phyloP scores from a whole-genome alignment of 495 filamentous ascomycete species.

The Penicillium fimorum region DNA sequence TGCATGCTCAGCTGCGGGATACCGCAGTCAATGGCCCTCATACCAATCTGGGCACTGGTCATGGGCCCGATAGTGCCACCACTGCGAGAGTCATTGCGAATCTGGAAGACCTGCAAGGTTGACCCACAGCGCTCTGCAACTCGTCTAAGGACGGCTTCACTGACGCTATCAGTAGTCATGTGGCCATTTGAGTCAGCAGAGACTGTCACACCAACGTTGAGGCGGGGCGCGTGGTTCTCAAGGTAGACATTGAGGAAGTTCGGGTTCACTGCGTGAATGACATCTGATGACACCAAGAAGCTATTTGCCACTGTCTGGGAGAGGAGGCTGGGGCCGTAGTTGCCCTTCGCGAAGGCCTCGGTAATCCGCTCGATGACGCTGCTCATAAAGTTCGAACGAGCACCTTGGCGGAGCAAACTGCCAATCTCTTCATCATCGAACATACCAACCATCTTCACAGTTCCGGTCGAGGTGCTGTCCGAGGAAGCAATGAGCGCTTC shows the following conservation, averaged over 20 bases:
- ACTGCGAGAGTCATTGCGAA: conserved; percentile 81
- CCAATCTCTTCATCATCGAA: conserved; percentile 98
- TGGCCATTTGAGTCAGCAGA: conserved; percentile 88
- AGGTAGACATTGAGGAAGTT: conserved; percentile 85
- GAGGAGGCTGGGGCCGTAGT: conserved; percentile 64
- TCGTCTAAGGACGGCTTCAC: conserved; percentile 69
- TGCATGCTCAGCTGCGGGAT: conserved; percentile 96
- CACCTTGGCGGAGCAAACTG: conserved; percentile 84
- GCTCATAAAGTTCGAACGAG: conserved; percentile 81
- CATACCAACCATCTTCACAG: conserved; percentile 81
- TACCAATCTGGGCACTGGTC: conserved; percentile 75
- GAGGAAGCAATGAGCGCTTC: conserved; percentile 75
- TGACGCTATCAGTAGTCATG: conserved; percentile 86
- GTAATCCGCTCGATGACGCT: conserved; percentile 74
- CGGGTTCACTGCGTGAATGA: conserved; percentile 92
- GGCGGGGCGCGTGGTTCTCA: conserved; percentile 74
- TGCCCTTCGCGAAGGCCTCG: conserved; percentile 58
- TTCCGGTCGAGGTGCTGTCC: conserved; percentile 48
- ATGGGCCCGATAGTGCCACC: conserved; percentile 97
- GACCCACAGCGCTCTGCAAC: conserved; percentile 68
- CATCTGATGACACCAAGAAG: conserved; percentile 90
- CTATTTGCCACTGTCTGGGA: conserved; percentile 87
- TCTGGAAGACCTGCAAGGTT: conserved; percentile 86
- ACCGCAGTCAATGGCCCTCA: conserved; percentile 84
- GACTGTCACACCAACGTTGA: conserved; percentile 88